A percentile compares a stretch with the other conserved stretches of the same genome.
Evolutionary conservation across 2,329 filamentous ascomycete genomes (phyloP).

Genomic region (Phialocephala subalpina): DNA sequence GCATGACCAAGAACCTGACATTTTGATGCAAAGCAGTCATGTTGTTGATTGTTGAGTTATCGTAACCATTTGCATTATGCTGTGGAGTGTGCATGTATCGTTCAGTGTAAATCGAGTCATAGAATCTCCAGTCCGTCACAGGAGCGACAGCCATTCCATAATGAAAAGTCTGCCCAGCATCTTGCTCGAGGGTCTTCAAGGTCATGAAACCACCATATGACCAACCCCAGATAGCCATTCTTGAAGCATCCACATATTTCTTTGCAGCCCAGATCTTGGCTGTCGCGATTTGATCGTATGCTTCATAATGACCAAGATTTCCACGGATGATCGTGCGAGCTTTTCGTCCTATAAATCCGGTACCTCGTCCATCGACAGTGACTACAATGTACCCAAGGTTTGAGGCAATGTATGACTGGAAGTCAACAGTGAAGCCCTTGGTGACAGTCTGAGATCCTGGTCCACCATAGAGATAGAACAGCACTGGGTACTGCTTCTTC

Average conservation of each 20-base stretch:
- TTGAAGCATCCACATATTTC: conserved; percentile 80
- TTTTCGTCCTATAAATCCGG: conserved; percentile 86
- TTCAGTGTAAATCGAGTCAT: conserved; percentile 94
- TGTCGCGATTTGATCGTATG: conserved; percentile 89
- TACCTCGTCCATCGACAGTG: conserved; percentile 92
- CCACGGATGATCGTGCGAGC: conserved; percentile 83
- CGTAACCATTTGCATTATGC: conserved; percentile 80
- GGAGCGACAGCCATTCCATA: conserved; percentile 99
- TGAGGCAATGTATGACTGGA: conserved; percentile 88
- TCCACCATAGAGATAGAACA: conserved; percentile 95
- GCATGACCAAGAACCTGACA: conserved; percentile 93
- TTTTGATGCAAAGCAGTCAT: conserved; percentile 76
- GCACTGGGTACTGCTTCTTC: conserved; percentile 87
- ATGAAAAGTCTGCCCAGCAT: conserved; percentile 87
- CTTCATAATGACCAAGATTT: conserved; percentile 85
- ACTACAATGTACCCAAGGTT: conserved; percentile 91
- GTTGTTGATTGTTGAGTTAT: conserved; percentile 76
- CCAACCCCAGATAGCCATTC: conserved; percentile 98
- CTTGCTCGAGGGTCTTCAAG: conserved; percentile 91
- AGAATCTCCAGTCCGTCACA: conserved; percentile 98
- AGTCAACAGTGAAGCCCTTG: conserved; percentile 84
- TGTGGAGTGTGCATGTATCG: conserved; percentile 97
- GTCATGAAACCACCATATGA: conserved; percentile 96
- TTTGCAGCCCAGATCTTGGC: conserved; percentile 85
- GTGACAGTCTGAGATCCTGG: conserved; percentile 90